These are phyloP conservation scores for Apophysomyces variabilis DNA, from an alignment of 371 early-diverging fungal genomes.

Conservation along the genomic window DNA sequence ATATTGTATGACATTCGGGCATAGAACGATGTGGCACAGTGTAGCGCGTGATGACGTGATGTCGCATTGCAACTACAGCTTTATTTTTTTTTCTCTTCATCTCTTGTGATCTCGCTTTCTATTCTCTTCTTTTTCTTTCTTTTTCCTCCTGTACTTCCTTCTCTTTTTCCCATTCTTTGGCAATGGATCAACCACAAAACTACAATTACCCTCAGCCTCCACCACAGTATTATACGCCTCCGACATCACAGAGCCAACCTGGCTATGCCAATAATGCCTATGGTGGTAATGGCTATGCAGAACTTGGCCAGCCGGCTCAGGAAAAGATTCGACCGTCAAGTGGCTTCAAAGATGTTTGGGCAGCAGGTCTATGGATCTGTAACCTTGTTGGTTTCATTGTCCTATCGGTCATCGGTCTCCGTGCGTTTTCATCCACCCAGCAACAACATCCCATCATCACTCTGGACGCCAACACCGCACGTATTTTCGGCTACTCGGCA, in stretches of 20 bases:
- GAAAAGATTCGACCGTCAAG: conserved; percentile 35
- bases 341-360: conserved; percentile 77
- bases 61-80: not conserved
- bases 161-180: not conserved
- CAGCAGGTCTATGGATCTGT: conserved; percentile 61
- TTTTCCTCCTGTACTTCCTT: not conserved
- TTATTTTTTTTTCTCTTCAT: too few relatives aligned
- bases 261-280: conserved; percentile 1
- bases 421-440: conserved; percentile 25
- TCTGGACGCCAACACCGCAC: conserved; percentile 49
- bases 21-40: too few relatives aligned
- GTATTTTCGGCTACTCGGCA: conserved; percentile 57
- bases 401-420: conserved; percentile 60
- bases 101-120: too few relatives aligned
- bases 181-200: not conserved
- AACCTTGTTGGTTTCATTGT: conserved; percentile 70
- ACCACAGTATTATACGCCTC: not conserved
- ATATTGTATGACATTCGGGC: too few relatives aligned
- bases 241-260: not conserved
- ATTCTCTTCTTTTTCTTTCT: not conserved
- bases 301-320: not conserved
- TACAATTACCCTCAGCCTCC: not conserved
- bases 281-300: not conserved
- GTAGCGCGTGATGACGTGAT: not conserved
- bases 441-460: conserved; percentile 40